Evolutionary conservation across 164 flowering plant genomes (phyloP), one percentile per base, ranked within the genome.

Genomic region (Paratinospora sagittata): DNA sequence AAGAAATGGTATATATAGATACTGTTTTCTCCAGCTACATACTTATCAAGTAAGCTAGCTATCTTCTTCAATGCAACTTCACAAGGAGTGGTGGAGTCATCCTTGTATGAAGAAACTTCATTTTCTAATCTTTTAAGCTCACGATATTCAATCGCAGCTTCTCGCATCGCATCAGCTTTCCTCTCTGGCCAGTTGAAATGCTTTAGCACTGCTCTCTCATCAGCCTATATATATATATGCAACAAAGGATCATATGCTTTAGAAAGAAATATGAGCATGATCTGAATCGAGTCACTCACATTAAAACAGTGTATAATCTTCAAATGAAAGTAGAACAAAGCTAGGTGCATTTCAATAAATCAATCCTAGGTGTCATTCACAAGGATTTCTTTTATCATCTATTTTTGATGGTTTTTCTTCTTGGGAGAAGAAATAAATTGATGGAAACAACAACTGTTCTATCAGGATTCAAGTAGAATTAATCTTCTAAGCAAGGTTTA

Each of bases 181-280:
- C 49, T 84, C 84, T 89, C 91, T 10, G 91, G 93, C 93, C 93
- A 89, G 34, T 84, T 82, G 72, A 89, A 89, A 78, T 89, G 88
- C 80, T 85, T 89, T 72, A 89, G 74, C 62, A 89, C 91, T 68
- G 91, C 86, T n/a, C 86, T 74, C 78, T 89, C 91, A 78, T 89
- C 91, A 73, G 89, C 88, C 93, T 89, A 75, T 63, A 65, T 37
- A 1, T 30, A 30, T 30, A 30, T 30, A 4, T 30, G 4, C 2
- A 65, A 70, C 13, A 73, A 23, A 71, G 3, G 52, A 33, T 34
- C 47, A 34, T 11, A 3, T 63, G 8, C 16, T 45, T 8, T 26
- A 34, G 1, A 34, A 8, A 72, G 26, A 55, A 27, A 33, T 37
- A 11, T 36, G 5, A 55, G 67, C 57, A 47, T 10, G 6, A 55